phyloP scores from a whole-genome alignment of 2,329 filamentous ascomycete genomes.

The Fusarium nurragi region DNA sequence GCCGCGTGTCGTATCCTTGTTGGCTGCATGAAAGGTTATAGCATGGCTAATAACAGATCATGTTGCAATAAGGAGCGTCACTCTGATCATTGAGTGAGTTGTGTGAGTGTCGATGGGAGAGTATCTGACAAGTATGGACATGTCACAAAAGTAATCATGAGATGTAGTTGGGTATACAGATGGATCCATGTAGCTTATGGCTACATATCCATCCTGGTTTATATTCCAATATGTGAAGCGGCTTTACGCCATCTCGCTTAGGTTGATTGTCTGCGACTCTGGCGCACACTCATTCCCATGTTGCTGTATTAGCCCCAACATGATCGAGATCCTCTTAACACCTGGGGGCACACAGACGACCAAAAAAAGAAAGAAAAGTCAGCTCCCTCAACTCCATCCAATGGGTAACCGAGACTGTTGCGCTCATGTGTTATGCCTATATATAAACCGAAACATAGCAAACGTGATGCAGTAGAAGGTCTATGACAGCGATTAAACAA shows the following conservation, averaged over 20 bases:
- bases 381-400: constrained; percentile 40
- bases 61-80: background rate
- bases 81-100: background rate
- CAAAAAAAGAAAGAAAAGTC: constrained; percentile 2
- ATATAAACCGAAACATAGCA: constrained; percentile 7
- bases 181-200: background rate
- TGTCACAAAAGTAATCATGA: background rate
- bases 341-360: background rate
- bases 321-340: constrained; percentile 1
- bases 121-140: background rate
- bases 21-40: constrained; percentile 13
- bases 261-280: constrained; percentile 18
- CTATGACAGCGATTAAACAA: constrained; percentile 34
- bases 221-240: constrained; percentile 6
- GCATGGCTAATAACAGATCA: background rate
- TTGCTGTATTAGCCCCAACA: background rate
- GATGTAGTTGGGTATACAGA: background rate
- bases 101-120: background rate
- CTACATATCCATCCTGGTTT: constrained; percentile 2
- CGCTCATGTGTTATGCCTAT: constrained; percentile 19
- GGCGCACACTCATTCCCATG: background rate
- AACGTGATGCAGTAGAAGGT: constrained; percentile 6
- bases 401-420: constrained; percentile 23
- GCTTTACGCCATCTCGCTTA: constrained; percentile 21
- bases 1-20: constrained; percentile 9